Percentiles rank a stretch among this genome's conserved stretches.
Evolutionary conservation across 2,329 filamentous ascomycete genomes (phyloP).

Genomic region (Coniochaeta ligniaria): DNA sequence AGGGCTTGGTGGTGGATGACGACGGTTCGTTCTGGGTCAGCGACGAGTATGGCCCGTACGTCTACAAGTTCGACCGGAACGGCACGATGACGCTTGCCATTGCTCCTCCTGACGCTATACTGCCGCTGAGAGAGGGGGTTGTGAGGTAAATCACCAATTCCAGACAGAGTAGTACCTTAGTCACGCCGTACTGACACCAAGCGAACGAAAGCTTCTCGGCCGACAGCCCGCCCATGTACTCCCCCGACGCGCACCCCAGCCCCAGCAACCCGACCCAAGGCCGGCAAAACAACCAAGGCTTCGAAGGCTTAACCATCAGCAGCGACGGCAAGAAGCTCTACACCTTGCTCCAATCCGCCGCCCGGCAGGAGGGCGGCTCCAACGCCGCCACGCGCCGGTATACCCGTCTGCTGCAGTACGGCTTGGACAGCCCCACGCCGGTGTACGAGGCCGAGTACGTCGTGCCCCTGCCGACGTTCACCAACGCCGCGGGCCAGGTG

Average conservation of each 20-base stretch:
- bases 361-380: conserved; percentile 37
- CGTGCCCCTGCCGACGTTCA: conserved; percentile 55
- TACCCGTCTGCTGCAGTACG: conserved; percentile 57
- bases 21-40: conserved; percentile 61
- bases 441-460: conserved; percentile 55
- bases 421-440: conserved; percentile 38
- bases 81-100: conserved; percentile 59
- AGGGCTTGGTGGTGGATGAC: conserved; percentile 55
- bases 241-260: conserved; percentile 35
- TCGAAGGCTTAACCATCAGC: conserved; percentile 61
- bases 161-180: not conserved
- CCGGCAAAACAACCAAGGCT: conserved; percentile 67
- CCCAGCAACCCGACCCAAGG: conserved; percentile 54
- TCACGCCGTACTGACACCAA: not conserved
- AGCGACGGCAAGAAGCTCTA: conserved; percentile 57
- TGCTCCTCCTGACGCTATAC: conserved; percentile 54
- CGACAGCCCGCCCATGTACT: conserved; percentile 55
- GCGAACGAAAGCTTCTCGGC: conserved; percentile 57
- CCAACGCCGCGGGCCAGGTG: conserved; percentile 39
- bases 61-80: conserved; percentile 54
- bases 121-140: conserved; percentile 55
- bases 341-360: conserved; percentile 58
- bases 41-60: conserved; percentile 65
- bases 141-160: conserved; percentile 14
- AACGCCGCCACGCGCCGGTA: conserved; percentile 38